Evolutionary conservation across 306 rosid species (phyloP).

Genomic region (Quercus glauca): DNA sequence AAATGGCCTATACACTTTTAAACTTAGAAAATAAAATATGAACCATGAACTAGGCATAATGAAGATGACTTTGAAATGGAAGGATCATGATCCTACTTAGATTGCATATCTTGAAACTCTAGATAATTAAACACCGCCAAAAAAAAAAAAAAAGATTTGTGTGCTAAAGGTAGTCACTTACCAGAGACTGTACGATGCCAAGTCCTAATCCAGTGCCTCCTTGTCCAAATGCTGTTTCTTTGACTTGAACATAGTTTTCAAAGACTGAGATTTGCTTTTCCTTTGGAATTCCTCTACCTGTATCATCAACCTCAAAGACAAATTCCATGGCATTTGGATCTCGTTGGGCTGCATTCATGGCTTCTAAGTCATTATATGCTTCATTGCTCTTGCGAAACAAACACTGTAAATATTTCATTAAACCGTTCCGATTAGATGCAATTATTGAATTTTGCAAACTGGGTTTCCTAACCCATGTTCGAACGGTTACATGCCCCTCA

Average conservation of each 20-base stretch:
- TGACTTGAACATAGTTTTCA: constrained; percentile 77
- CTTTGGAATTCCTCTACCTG: constrained; percentile 87
- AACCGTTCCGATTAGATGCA: constrained; percentile 21
- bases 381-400: constrained; percentile 35
- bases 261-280: constrained; percentile 59
- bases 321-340: constrained; percentile 49
- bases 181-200: constrained; percentile 85
- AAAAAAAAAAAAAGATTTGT: neutral
- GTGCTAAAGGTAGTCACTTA: constrained; percentile 19
- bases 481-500: constrained; percentile 57
- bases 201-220: constrained; percentile 95
- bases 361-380: constrained; percentile 23
- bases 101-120: neutral
- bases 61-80: no score
- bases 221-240: constrained; percentile 49
- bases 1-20: no score
- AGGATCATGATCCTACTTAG: no score
- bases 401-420: constrained; percentile 17
- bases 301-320: constrained; percentile 80
- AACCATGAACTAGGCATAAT: no score
- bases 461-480: constrained; percentile 60
- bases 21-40: no score
- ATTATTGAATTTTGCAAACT: constrained; percentile 36
- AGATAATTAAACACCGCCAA: neutral
- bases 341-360: constrained; percentile 19